phyloP scores from a whole-genome alignment of 768 basidiomycete genomes.

The Hygrophorus pudorinus region DNA sequence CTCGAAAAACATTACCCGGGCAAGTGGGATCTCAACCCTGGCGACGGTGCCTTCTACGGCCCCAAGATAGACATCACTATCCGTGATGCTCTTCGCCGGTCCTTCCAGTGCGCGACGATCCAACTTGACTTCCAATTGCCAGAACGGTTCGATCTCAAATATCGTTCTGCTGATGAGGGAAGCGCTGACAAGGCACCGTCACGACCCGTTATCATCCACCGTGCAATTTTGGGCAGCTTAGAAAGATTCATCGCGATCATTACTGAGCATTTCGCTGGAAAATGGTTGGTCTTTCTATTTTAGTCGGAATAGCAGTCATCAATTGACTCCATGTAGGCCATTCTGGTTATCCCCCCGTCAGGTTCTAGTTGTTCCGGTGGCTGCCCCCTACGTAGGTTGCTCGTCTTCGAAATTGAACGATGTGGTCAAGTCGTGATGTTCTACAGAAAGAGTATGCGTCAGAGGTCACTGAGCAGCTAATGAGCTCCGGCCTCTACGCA shows the following conservation, averaged over 20 bases:
- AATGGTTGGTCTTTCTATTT: slow-evolving; percentile 55
- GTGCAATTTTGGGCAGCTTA: slow-evolving; percentile 87
- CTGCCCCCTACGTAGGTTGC: slow-evolving; percentile 69
- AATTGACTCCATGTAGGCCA: slow-evolving; percentile 46
- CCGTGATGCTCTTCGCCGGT: slow-evolving; percentile 81
- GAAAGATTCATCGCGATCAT: slow-evolving; percentile 97
- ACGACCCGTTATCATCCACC: slow-evolving; percentile 95
- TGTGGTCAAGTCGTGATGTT: slow-evolving; percentile 7
- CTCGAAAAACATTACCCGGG: slow-evolving; percentile 82
- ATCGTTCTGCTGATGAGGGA: slow-evolving; percentile 71
- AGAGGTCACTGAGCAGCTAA: slow-evolving; percentile 62
- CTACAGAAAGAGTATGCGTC: slow-evolving; percentile 82
- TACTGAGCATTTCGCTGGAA: slow-evolving; percentile 95
- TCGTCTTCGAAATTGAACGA: slow-evolving; percentile 1
- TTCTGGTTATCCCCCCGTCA: slow-evolving; percentile 99
- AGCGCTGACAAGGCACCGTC: slow-evolving; percentile 43
- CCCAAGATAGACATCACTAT: slow-evolving; percentile 99
- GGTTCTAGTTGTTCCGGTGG: slow-evolving; percentile 89
- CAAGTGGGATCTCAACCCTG: slow-evolving; percentile 88
- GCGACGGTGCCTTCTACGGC: slow-evolving; percentile 98
- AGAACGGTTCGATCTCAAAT: slow-evolving; percentile 90
- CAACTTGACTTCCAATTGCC: slow-evolving; percentile 99
- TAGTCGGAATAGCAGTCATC: background rate
- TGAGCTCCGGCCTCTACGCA: slow-evolving; percentile 65
- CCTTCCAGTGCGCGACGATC: slow-evolving; percentile 98